phyloP scores from a whole-genome alignment of 495 filamentous ascomycete species.

The Hyaloscypha bicolor region DNA sequence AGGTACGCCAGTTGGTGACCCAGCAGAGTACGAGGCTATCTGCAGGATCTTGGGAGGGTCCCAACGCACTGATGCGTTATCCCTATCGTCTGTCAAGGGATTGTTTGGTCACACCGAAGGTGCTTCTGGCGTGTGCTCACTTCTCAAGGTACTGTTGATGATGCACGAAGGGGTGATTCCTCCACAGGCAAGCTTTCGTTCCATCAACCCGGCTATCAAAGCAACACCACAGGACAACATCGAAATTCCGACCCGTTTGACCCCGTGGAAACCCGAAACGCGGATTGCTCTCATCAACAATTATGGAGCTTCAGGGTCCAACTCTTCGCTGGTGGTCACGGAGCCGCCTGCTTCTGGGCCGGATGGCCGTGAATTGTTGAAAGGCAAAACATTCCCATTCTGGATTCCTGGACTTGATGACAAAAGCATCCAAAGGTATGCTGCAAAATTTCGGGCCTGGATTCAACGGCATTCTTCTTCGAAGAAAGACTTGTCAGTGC shows the following conservation, averaged over 20 bases:
- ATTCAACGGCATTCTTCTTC: too few species aligned
- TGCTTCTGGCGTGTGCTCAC: conserved; percentile 54
- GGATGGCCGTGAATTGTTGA: not conserved
- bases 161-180: conserved; percentile 56
- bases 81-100: conserved; percentile 59
- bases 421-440: too few species aligned
- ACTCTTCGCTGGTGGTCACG: not conserved
- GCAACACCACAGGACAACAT: not conserved
- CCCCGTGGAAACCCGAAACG: not conserved
- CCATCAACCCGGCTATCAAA: conserved; percentile 39
- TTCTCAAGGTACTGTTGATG: conserved; percentile 60
- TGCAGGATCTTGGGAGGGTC: conserved; percentile 45
- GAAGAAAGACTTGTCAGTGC: too few species aligned
- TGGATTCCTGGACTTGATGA: too few species aligned
- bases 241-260: not conserved
- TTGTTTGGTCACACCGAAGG: conserved; percentile 63
- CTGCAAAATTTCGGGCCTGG: too few species aligned
- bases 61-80: conserved; percentile 42
- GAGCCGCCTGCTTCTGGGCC: not conserved
- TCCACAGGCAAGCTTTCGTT: conserved; percentile 53
- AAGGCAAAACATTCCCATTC: not conserved
- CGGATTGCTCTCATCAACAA: conserved; percentile 2
- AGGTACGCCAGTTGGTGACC: conserved; percentile 63
- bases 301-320: conserved; percentile 6
- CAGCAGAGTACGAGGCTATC: conserved; percentile 61